Evolutionary conservation across 164 flowering plant genomes (phyloP).

Genomic region (grape (Vitis vinifera)): ASM3070453v1 NC_081811.1:22497001-22497500

Average conservation of each 20-base stretch:
- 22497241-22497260: constrained; percentile 64
- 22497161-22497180: not conserved
- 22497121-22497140: not conserved
- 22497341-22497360: constrained; percentile 41
- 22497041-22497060: not conserved
- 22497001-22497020: not conserved
- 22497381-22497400: constrained; percentile 48
- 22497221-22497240: constrained; percentile 80
- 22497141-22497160: not conserved
- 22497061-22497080: not conserved
- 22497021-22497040: not conserved
- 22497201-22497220: constrained; percentile 96
- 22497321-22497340: constrained; percentile 79
- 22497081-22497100: not conserved
- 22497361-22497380: constrained; percentile 47
- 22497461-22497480: constrained; percentile 89
- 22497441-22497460: constrained; percentile 82
- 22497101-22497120: not conserved
- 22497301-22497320: constrained; percentile 86
- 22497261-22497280: constrained; percentile 74
- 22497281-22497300: constrained; percentile 87
- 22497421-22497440: constrained; percentile 43
- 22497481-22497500: constrained; percentile 78
- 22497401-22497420: constrained; percentile 46
- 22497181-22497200: not conserved